Base-by-base conservation (phyloP, 1,284 basidiomycete genomes). In the Phellopilus nigrolimitatus region DNA sequence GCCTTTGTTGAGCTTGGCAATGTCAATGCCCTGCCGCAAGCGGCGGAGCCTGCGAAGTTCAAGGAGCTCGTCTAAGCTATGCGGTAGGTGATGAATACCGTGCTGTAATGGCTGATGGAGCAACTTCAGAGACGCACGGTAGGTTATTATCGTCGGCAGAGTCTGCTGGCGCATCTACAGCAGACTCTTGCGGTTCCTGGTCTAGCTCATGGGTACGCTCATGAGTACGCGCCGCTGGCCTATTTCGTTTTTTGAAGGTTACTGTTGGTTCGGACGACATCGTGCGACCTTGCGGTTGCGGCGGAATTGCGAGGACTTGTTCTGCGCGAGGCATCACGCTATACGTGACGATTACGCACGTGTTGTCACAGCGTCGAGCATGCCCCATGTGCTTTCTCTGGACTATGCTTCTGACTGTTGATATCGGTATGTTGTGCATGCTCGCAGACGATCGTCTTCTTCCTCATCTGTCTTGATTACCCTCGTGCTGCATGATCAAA, bases 11-110 rank as follows among this genome's bases (percentile, higher is more conserved):
- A 99, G 73, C 61, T 87, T 91, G 24, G 84, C 73, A 0, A 84
- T 77, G 60, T 97, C 92, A 54, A 98, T 97, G 0, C 95, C 95
- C 61, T 85, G 80, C 42, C 86, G 76, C 7, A 80, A 69, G 58
- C 82, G 83, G 40, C 84, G 78, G 19, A 97, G 72, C 62, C 84
- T 89, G 33, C 93, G 80, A 10, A 97, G 71, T 51, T 93, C 85
- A 31, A 97, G 78, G 17, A 98, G 75, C 50, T 98, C 94, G 57
- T 88, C 78, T 24, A 97, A 62, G 48, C 84, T 88, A 47, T 51
- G 25, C 10, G 2, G 15, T 1, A 50, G 28, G 49, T 47, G 3
- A 52, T 46, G 3, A 55, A 15, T 12, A 48, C 52, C 46, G 17
- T 51, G 48, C 7, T 15, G 34, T n/a, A 37, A n/a, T n/a, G 10